A percentile compares a stretch with the other conserved stretches of the same genome.
Evolutionary conservation across 352 stramenopile genomes (phyloP).

Genomic region (Pythium chondricola): DNA sequence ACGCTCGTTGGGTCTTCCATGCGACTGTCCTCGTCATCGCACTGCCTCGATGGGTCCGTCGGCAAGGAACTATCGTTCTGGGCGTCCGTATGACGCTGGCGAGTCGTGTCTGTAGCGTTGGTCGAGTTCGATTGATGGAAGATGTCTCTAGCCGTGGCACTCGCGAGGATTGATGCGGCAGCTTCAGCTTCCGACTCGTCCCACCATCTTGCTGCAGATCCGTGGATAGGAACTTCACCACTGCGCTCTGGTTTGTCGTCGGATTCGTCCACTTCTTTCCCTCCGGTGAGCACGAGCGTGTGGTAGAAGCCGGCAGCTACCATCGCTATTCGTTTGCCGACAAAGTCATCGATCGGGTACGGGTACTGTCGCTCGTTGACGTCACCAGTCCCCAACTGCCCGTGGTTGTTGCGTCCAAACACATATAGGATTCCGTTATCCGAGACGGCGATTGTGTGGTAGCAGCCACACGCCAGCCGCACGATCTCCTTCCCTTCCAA

Average conservation of each 20-base stretch:
- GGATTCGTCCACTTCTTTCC: conserved; percentile 49
- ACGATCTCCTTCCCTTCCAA: conserved; percentile 83
- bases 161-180: neutral
- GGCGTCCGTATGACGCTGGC: neutral
- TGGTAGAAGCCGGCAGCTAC: conserved; percentile 92
- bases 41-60: conserved; percentile 22
- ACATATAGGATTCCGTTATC: conserved; percentile 90
- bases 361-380: conserved; percentile 83
- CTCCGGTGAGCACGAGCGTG: conserved; percentile 86
- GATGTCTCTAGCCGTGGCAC: neutral
- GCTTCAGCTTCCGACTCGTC: neutral
- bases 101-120: neutral
- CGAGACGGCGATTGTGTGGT: conserved; percentile 85
- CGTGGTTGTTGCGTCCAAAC: conserved; percentile 93
- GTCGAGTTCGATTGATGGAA: neutral
- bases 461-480: conserved; percentile 86
- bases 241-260: conserved; percentile 7
- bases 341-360: conserved; percentile 85
- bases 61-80: neutral
- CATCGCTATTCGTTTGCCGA: conserved; percentile 83
- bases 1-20: too few relatives aligned
- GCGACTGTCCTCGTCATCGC: conserved; percentile 31
- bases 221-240: neutral
- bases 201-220: too few relatives aligned
- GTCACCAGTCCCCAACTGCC: conserved; percentile 89